Percentiles rank a stretch among this genome's conserved stretches.
Conservation (phyloP, 768 basidiomycete species). For the Russula sp. region DNA sequence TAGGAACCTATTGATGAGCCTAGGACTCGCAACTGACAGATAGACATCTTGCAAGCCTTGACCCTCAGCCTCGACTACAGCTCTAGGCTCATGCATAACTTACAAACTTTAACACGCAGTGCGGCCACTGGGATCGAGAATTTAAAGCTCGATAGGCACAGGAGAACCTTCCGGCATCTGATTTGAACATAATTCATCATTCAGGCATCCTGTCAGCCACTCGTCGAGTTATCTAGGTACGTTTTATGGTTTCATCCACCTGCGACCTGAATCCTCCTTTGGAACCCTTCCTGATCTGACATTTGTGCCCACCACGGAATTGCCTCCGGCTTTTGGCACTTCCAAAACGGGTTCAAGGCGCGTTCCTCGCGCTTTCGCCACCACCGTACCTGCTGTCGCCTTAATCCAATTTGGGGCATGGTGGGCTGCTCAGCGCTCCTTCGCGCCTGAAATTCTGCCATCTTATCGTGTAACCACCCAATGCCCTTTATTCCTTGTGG, state of each 20-base stretch:
- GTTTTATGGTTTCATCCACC: not conserved
- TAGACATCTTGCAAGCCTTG: not conserved
- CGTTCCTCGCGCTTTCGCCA: not conserved
- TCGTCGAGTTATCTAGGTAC: constrained; percentile 5
- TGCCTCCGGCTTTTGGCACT: not conserved
- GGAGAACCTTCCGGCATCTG: not conserved
- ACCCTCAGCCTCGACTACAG: not conserved
- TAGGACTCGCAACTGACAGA: not conserved
- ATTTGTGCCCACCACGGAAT: not conserved
- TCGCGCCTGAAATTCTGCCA: not conserved
- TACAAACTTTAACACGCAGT: not conserved
- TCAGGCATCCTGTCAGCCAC: constrained; percentile 1
- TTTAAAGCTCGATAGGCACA: not conserved
- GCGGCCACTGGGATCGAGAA: not conserved
- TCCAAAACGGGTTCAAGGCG: constrained; percentile 5
- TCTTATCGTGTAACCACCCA: not conserved
- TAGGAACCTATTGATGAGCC: not conserved
- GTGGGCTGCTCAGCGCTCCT: not conserved
- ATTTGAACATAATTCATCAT: constrained; percentile 9
- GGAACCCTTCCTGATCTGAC: constrained; percentile 8
- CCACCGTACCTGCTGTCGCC: not conserved
- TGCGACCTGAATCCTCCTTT: not conserved
- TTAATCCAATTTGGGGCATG: not conserved
- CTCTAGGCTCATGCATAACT: not conserved
- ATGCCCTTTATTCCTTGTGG: constrained; percentile 10